A percentile compares a stretch with the other conserved stretches of the same genome.
Conservation (phyloP, 495 filamentous ascomycete genomes). For the Bathelium albidoporum region DNA sequence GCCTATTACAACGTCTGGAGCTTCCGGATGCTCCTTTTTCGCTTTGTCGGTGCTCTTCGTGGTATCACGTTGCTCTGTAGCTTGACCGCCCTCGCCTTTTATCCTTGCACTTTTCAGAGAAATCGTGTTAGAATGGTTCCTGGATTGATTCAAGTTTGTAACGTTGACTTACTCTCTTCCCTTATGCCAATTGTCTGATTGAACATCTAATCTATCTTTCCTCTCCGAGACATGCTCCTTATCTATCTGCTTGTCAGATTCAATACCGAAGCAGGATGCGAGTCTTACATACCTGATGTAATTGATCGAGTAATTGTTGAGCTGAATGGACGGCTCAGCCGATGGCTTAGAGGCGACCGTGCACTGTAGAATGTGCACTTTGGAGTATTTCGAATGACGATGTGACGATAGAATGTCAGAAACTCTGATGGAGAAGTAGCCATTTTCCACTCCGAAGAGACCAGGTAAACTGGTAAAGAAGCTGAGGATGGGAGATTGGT, state of each 20-base stretch:
- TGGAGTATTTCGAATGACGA: not conserved
- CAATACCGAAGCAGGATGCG: too few species aligned
- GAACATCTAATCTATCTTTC: slow-evolving; percentile 36
- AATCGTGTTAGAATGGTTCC: slow-evolving; percentile 5
- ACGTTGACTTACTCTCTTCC: slow-evolving; percentile 29
- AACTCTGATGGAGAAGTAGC: slow-evolving; percentile 20
- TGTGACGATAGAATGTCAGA: slow-evolving; percentile 22
- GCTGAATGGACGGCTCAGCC: slow-evolving; percentile 7
- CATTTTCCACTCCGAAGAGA: not conserved
- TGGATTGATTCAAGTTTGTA: slow-evolving; percentile 16
- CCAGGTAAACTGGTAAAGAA: not conserved
- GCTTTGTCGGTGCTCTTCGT: slow-evolving; percentile 39
- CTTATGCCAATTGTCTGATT: slow-evolving; percentile 28
- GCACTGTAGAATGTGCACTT: not conserved
- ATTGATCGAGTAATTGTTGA: not conserved
- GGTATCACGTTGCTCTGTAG: slow-evolving; percentile 37
- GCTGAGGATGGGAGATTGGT: not conserved
- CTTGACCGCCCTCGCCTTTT: slow-evolving; percentile 22
- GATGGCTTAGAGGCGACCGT: not conserved
- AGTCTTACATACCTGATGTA: too few species aligned
- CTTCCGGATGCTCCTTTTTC: slow-evolving; percentile 54
- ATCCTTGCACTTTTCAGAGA: slow-evolving; percentile 24
- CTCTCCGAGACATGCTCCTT: slow-evolving; percentile 16
- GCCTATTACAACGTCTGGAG: slow-evolving; percentile 54
- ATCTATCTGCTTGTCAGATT: too few species aligned